These are phyloP conservation scores for Houttuynia cordata DNA, from an alignment of 164 flowering plant species.

Conservation along the genomic window DNA sequence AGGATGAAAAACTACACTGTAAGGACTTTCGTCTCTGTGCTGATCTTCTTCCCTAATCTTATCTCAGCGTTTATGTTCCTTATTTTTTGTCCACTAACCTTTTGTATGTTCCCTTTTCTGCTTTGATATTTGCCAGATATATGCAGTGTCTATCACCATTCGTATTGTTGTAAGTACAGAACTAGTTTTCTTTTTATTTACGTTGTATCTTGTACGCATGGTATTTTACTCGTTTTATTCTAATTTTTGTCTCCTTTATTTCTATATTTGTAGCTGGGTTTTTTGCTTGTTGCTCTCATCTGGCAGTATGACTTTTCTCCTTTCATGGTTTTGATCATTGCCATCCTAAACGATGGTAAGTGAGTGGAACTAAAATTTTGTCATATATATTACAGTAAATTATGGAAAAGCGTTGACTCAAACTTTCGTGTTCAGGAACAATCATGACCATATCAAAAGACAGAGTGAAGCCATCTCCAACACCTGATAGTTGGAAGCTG, in stretches of 20 bases:
- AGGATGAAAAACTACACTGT: slow-evolving; percentile 98
- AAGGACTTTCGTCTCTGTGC: neutral
- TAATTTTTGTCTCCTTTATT: neutral
- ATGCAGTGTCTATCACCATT: slow-evolving; percentile 91
- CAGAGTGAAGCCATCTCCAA: slow-evolving; percentile 90
- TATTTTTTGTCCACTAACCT: neutral
- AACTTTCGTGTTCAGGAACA: slow-evolving; percentile 41
- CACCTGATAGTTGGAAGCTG: slow-evolving; percentile 96
- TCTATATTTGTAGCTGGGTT: slow-evolving; percentile 58
- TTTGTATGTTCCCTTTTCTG: neutral
- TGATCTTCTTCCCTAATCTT: neutral
- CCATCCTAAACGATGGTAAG: slow-evolving; percentile 87
- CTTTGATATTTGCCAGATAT: slow-evolving; percentile 46
- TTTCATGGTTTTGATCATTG: slow-evolving; percentile 95
- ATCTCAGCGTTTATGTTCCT: neutral
- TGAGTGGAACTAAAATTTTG: neutral
- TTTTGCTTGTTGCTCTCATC: slow-evolving; percentile 84
- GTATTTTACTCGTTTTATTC: neutral
- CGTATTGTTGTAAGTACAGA: slow-evolving; percentile 81
- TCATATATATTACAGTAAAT: no score
- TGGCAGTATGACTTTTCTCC: slow-evolving; percentile 95
- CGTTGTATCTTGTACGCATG: neutral
- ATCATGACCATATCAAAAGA: slow-evolving; percentile 99
- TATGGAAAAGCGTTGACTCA: neutral
- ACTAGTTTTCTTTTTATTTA: neutral